Percentiles rank a stretch among this genome's conserved stretches.
Evolutionary conservation across 108 stramenopile genomes (phyloP).

Genomic region (Cyclotella sp.): DNA sequence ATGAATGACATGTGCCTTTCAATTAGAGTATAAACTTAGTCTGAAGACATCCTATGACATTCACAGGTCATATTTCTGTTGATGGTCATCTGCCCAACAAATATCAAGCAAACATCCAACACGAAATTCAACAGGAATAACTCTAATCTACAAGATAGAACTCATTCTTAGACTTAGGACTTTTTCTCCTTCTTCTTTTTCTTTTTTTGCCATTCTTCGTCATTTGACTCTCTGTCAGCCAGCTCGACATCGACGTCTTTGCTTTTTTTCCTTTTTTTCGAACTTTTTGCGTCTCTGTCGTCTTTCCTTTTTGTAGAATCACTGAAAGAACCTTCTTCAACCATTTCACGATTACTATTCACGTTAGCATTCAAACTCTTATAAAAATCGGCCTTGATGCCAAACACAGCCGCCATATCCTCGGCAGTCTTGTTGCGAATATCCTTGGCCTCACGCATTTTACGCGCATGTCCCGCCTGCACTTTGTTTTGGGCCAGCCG

Average conservation of each 20-base stretch:
- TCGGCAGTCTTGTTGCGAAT: conserved; percentile 65
- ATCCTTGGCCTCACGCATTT: conserved; percentile 85
- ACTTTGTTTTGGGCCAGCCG: conserved; percentile 79
- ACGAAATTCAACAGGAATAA: too few relatives aligned
- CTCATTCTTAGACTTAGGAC: neutral
- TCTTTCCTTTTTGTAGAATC: neutral
- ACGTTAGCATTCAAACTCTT: conserved; percentile 15
- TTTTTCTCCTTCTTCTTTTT: conserved; percentile 27
- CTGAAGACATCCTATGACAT: too few relatives aligned
- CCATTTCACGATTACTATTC: neutral
- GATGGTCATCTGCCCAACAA: too few relatives aligned
- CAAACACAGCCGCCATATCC: conserved; percentile 89
- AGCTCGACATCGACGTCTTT: conserved; percentile 3
- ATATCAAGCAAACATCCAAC: too few relatives aligned
- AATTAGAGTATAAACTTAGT: too few relatives aligned
- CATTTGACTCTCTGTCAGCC: neutral
- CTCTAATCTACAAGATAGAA: too few relatives aligned
- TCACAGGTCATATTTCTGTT: too few relatives aligned
- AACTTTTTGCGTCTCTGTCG: neutral
- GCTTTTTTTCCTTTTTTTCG: conserved; percentile 23
- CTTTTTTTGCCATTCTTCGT: conserved; percentile 14
- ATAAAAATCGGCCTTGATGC: conserved; percentile 60
- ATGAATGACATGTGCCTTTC: too few relatives aligned
- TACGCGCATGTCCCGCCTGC: conserved; percentile 77
- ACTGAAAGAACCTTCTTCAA: neutral